phyloP scores from a whole-genome alignment of 2,329 filamentous ascomycete genomes.

The Phaeosphaeria sp. region DNA sequence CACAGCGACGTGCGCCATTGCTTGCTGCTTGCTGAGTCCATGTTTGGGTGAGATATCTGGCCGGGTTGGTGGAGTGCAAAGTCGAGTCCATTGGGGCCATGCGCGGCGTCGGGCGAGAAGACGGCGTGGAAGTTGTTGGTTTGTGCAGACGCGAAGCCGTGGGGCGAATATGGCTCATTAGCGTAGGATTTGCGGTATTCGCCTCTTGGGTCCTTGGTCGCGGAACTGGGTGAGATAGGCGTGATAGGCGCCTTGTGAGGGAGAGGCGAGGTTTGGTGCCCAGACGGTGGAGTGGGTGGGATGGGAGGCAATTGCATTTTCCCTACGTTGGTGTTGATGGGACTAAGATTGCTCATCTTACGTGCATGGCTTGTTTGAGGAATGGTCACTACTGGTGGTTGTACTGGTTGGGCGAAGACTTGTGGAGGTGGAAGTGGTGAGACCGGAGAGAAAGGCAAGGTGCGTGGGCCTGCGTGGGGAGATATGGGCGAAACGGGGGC shows the following conservation, averaged over 20 bases:
- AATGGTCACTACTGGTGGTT: constrained; percentile 19
- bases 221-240: constrained; percentile 32
- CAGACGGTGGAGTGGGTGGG: constrained; percentile 34
- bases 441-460: constrained; percentile 29
- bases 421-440: constrained; percentile 28
- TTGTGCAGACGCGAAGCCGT: constrained; percentile 31
- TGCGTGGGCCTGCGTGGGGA: constrained; percentile 24
- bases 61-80: constrained; percentile 46
- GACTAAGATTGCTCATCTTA: constrained; percentile 41
- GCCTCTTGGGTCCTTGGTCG: constrained; percentile 20
- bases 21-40: constrained; percentile 36
- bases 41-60: constrained; percentile 51
- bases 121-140: constrained; percentile 35
- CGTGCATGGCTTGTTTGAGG: constrained; percentile 35
- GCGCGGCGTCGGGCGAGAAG: constrained; percentile 45
- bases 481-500: constrained; percentile 33
- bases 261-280: constrained; percentile 27
- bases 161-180: constrained; percentile 42
- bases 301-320: constrained; percentile 31
- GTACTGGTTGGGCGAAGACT: constrained; percentile 9
- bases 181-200: constrained; percentile 22
- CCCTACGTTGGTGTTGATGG: constrained; percentile 38
- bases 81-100: constrained; percentile 49
- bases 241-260: constrained; percentile 38
- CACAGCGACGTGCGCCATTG: constrained; percentile 45